Base-by-base conservation (phyloP, 78 protist species). In the Creolimax fragrantissima region DNA sequence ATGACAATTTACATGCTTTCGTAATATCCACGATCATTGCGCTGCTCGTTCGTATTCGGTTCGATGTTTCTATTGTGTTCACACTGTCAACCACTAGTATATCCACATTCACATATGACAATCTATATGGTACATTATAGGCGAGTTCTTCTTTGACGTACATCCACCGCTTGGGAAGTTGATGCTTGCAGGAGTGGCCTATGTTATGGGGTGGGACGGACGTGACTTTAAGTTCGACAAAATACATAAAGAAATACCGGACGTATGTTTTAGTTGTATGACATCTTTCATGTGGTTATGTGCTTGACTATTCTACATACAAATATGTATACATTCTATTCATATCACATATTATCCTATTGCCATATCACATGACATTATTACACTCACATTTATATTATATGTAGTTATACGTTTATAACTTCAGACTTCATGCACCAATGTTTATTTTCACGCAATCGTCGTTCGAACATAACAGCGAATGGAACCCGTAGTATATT, bases 111-210 rank as follows among this genome's bases (percentile, higher is more conserved):
- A 47, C 11, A 47, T 47, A 47, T 47, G 11, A 24, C 7, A 24
- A 47, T 47, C 7, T 47, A 47, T 47, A 47, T 47, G 11, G 74
- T 58, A 58, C 92, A 39, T 90, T 24, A n/a, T 24, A 3, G 17
- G 88, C 45, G 35, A 81, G 81, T 91, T 35, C 89, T 91, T 91
- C 36, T 91, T 91, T 89, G 93, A 91, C 42, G 93, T 91, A 6
- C 93, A 91, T n/a, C 93, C 93, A 36, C 93, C 93, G 35, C n/a
- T n/a, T n/a, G 93, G 45, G 2, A 93, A 93, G 92, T 43, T 93
- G 88, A 5, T 93, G 42, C 3, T 93, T 74, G 92, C 94, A 2
- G n/a, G 36, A 5, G 41, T 42, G 2, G 94, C 81, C 3, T 85
- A 17, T 2, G 32, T 93, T 5, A 6, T 42, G 3, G 91, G 91